Evolutionary conservation across 495 filamentous ascomycete genomes (phyloP), one percentile per base, ranked within the genome.

Genomic region (Aeminium ludgeri): DNA sequence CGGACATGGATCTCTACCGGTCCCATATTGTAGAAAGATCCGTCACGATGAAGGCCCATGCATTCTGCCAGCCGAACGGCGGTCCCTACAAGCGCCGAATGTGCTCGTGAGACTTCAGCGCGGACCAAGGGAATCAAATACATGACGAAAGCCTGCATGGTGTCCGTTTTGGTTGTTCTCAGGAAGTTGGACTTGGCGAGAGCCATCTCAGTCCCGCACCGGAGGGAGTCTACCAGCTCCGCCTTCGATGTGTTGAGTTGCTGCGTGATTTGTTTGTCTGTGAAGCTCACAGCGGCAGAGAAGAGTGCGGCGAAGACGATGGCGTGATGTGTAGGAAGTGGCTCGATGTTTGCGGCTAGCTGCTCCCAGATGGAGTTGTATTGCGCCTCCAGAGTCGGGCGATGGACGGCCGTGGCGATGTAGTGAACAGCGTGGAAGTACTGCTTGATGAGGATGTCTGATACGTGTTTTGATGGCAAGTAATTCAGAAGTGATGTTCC

Each of bases 11-110:
- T 70, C 45, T 84, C 81, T 5, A 80, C 64, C 1, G 80, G 68
- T 25, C 64, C 67, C 25, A 79, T 63, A 0, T 73, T 70, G 43
- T 76, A 81, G 31, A 57, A 46, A 12, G 57, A 56, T 6, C 74
- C 75, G 49, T 86, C 81, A 1, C 75, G 63, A 53, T 84, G 74
- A n/a, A 82, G 58, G 5, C 79, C 74, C 74, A 82, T 80, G 50
- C 78, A 80, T 59, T 82, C 76, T 20, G 78, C 79, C 56, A 82
- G 70, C 25, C 79, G 62, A 16, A 82, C 74, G 8, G 76, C 76
- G 15, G 77, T 70, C 16, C 75, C 78, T 3, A 77, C 68, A 1
- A 85, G 64, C 15, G 77, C 76, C 6, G 74, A 78, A 52, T 83
- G 80, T 4, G 75, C 71, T 40, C 80, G 62, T 3, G 78, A 81